Evolutionary conservation across 257 asterid species (phyloP).

Genomic region (Cordia subcordata): DNA sequence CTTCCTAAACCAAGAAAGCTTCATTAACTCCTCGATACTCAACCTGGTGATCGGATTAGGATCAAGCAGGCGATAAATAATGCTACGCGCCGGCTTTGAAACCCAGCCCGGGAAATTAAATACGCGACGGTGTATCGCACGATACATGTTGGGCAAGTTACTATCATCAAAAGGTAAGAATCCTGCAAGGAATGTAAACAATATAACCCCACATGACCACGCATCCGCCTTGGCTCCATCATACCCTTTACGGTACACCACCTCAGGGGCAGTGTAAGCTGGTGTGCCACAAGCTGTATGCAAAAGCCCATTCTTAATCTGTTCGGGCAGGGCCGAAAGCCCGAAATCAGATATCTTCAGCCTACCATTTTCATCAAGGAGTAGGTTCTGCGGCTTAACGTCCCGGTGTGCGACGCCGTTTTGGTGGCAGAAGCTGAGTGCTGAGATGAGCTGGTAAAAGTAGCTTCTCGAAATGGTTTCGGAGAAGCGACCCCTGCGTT

Average conservation of each 20-base stretch:
- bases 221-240: conserved; percentile 91
- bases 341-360: conserved; percentile 81
- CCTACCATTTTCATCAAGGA: conserved; percentile 51
- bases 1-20: conserved; percentile 60
- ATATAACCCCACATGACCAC: conserved; percentile 85
- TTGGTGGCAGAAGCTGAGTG: conserved; percentile 71
- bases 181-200: conserved; percentile 63
- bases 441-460: conserved; percentile 69
- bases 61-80: conserved; percentile 58
- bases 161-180: conserved; percentile 64
- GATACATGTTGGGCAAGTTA: conserved; percentile 61
- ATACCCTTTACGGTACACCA: conserved; percentile 59
- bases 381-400: conserved; percentile 85
- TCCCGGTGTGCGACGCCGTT: conserved; percentile 89
- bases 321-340: conserved; percentile 80
- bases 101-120: conserved; percentile 61
- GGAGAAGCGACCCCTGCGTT: conserved; percentile 53
- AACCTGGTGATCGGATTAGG: conserved; percentile 67
- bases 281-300: conserved; percentile 92
- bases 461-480: conserved; percentile 48
- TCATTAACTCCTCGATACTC: conserved; percentile 51
- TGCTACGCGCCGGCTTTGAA: conserved; percentile 46
- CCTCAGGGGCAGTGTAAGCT: conserved; percentile 89
- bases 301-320: conserved; percentile 48
- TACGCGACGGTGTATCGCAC: conserved; percentile 57